A percentile compares a stretch with the other conserved stretches of the same genome.
Evolutionary conservation across 2,329 filamentous ascomycete genomes (phyloP).

Genomic region (Arthrobotrys pseudoclavata): DNA sequence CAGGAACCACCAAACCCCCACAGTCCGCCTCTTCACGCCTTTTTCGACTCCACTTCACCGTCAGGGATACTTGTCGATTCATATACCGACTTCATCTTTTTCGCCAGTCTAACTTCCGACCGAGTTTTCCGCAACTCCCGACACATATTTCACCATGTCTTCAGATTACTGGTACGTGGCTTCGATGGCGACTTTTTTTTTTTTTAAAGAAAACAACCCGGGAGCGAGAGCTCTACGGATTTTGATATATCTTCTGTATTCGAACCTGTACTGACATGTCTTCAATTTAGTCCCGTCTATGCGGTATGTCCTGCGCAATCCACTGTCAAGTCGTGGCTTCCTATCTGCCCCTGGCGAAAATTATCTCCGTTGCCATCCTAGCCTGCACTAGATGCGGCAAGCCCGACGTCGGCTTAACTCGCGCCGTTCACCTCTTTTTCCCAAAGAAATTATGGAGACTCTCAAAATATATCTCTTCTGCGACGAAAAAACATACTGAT

Average conservation of each 20-base stretch:
- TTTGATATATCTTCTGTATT: background rate
- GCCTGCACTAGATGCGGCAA: conserved; percentile 52
- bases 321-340: conserved; percentile 48
- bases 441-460: conserved; percentile 1
- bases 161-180: conserved; percentile 83
- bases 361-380: conserved; percentile 63
- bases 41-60: conserved; percentile 19
- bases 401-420: conserved; percentile 46
- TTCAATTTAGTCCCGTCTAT: conserved; percentile 85
- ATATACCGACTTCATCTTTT: conserved; percentile 40
- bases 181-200: conserved; percentile 63
- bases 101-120: conserved; percentile 33
- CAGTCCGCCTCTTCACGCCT: background rate
- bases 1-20: conserved; percentile 11
- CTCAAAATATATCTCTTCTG: background rate
- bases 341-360: conserved; percentile 59
- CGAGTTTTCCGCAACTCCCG: conserved; percentile 59
- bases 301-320: conserved; percentile 80
- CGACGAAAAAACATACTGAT: conserved; percentile 64
- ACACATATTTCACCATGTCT: conserved; percentile 73
- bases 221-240: background rate
- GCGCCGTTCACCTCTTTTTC: conserved; percentile 17
- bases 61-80: background rate
- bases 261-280: conserved; percentile 62
- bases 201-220: background rate